Conservation (phyloP, 352 stramenopile genomes). For the Globisporangium perplexum region DNA sequence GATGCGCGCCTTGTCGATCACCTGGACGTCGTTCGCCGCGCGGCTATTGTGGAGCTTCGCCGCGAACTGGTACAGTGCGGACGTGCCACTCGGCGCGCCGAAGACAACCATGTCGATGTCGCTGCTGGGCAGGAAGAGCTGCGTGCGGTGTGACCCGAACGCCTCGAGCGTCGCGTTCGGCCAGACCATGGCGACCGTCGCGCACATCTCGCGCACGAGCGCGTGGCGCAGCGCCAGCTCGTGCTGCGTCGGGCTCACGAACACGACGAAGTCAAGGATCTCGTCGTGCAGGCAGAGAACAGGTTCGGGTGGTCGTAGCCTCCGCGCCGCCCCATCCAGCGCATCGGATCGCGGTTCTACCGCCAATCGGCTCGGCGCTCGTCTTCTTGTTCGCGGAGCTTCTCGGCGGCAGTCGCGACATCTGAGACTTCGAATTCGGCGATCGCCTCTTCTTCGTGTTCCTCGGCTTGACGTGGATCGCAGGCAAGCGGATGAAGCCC, state of each 20-base stretch:
- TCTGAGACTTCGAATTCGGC: too few species aligned
- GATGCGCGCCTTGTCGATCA: constrained; percentile 93
- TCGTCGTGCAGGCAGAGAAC: constrained; percentile 93
- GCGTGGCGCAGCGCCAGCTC: constrained; percentile 67
- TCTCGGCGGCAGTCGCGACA: too few species aligned
- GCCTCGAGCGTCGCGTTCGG: constrained; percentile 68
- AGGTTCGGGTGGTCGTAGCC: constrained; percentile 62
- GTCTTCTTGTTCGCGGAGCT: too few species aligned
- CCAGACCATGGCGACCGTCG: constrained; percentile 55
- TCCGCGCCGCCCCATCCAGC: constrained; percentile 61
- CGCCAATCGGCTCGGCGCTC: too few species aligned
- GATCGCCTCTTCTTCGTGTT: too few species aligned
- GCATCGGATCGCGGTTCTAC: constrained; percentile 29
- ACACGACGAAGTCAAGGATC: constrained; percentile 92
- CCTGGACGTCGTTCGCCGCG: constrained; percentile 90
- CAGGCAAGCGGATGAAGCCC: too few species aligned
- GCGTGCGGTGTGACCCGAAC: constrained; percentile 92
- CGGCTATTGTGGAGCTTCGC: constrained; percentile 51
- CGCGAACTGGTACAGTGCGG: constrained; percentile 45
- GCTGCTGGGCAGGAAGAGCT: constrained; percentile 89
- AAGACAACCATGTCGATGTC: constrained; percentile 95
- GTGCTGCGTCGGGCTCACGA: constrained; percentile 82
- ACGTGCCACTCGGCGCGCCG: constrained; percentile 48
- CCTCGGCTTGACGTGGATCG: too few species aligned
- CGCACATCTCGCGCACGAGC: constrained; percentile 73